Evolutionary conservation across 257 asterid genomes (phyloP).

Genomic region (Osmanthus fragrans): DNA sequence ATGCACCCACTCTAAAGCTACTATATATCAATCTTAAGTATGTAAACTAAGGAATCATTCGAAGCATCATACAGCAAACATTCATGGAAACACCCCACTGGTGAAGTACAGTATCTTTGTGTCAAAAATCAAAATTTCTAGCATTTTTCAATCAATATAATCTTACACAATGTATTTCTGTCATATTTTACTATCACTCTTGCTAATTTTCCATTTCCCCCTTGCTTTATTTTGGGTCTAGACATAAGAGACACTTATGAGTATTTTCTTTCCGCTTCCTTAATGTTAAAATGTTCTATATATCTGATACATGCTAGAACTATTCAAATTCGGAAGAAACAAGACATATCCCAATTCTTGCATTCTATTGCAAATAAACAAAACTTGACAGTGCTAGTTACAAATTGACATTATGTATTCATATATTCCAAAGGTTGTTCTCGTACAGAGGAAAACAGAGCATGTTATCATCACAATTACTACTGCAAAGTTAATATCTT

Average conservation of each 20-base stretch:
- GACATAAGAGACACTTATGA: background rate
- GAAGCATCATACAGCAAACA: background rate
- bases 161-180: background rate
- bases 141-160: background rate
- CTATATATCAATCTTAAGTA: background rate
- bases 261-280: too few species aligned
- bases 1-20: background rate
- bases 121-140: background rate
- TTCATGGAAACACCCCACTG: background rate
- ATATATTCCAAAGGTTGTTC: background rate
- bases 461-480: background rate
- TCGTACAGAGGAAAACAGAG: background rate
- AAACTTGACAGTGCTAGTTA: background rate
- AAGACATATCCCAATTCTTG: background rate
- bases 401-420: background rate
- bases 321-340: background rate
- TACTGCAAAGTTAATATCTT: background rate
- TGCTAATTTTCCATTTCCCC: background rate
- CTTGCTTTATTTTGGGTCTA: background rate
- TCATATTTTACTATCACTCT: background rate
- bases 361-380: slow-evolving; percentile 1
- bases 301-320: background rate
- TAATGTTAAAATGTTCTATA: background rate
- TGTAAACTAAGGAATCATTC: background rate
- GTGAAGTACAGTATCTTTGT: background rate